These are phyloP conservation scores for Xylaria digitata DNA, from an alignment of 2,329 filamentous ascomycete genomes.

Conservation along the genomic window DNA sequence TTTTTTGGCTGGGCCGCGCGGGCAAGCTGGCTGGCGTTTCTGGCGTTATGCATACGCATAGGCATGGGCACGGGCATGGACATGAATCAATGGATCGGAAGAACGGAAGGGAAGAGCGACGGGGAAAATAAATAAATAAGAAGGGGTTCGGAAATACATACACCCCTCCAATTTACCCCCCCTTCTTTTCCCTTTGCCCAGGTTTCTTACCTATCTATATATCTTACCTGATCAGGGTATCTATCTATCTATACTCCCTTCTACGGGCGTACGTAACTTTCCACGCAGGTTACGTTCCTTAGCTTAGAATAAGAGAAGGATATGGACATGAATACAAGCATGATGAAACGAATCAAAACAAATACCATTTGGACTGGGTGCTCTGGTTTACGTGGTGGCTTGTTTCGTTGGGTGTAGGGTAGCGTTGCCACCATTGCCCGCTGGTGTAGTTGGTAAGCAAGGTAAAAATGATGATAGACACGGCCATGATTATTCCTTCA, in stretches of 20 bases:
- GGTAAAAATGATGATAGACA: too few relatives aligned
- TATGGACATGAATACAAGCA: not conserved
- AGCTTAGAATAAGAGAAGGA: not conserved
- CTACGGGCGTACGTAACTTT: not conserved
- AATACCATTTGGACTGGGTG: not conserved
- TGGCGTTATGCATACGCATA: constrained; percentile 18
- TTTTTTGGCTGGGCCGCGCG: too few relatives aligned
- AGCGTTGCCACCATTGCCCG: not conserved
- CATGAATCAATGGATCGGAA: not conserved
- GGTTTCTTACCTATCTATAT: not conserved
- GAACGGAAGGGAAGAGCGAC: constrained; percentile 3
- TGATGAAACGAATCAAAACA: not conserved
- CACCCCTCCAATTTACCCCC: constrained; percentile 15
- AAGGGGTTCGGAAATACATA: constrained; percentile 40
- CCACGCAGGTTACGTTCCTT: not conserved
- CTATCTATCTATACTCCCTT: constrained; percentile 8
- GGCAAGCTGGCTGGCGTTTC: constrained; percentile 25
- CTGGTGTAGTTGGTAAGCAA: not conserved
- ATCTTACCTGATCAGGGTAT: not conserved
- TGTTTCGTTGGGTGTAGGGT: not conserved
- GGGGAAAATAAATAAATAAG: not conserved
- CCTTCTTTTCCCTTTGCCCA: not conserved
- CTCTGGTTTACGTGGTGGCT: not conserved
- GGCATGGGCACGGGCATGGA: not conserved
- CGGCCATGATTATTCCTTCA: too few relatives aligned